These are phyloP conservation scores for Parietichytrium sp. DNA, from an alignment of 108 stramenopile genomes.

Conservation along the genomic window DNA sequence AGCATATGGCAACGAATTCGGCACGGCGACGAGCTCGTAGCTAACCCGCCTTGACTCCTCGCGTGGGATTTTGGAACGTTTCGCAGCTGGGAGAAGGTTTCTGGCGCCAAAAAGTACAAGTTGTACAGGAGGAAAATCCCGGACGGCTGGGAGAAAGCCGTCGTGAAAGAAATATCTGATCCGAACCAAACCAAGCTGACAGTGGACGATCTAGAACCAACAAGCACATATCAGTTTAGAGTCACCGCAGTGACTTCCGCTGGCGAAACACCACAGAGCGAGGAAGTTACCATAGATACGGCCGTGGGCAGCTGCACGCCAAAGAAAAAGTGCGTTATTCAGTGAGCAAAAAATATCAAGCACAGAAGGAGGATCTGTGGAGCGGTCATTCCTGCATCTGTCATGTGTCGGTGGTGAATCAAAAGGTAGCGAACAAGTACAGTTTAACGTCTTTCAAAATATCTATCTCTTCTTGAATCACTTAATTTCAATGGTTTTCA, in stretches of 20 bases:
- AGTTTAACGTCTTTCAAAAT: not conserved
- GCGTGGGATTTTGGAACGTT: not conserved
- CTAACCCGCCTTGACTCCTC: not conserved
- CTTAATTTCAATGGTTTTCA: not conserved
- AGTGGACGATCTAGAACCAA: constrained; percentile 28
- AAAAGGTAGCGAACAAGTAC: too few species aligned
- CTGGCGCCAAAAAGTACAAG: constrained; percentile 5
- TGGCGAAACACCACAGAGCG: not conserved
- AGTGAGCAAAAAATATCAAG: not conserved
- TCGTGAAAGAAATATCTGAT: not conserved
- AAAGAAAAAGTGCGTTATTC: constrained; percentile 29
- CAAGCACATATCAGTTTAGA: constrained; percentile 21
- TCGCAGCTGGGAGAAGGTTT: constrained; percentile 26
- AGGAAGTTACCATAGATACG: constrained; percentile 14
- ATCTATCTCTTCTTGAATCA: not conserved
- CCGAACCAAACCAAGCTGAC: not conserved
- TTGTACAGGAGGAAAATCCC: constrained; percentile 34
- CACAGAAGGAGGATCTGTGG: not conserved
- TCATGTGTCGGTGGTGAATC: too few species aligned
- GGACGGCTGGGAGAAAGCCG: not conserved
- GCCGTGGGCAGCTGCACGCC: constrained; percentile 33
- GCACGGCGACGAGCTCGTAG: not conserved
- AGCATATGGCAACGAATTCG: not conserved
- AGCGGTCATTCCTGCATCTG: not conserved
- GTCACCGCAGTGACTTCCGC: constrained; percentile 12